Percentiles rank a stretch among this genome's conserved stretches.
Evolutionary conservation across 805 yeast species (phyloP).

Genomic region (Debaryomyces prosopidis): DNA sequence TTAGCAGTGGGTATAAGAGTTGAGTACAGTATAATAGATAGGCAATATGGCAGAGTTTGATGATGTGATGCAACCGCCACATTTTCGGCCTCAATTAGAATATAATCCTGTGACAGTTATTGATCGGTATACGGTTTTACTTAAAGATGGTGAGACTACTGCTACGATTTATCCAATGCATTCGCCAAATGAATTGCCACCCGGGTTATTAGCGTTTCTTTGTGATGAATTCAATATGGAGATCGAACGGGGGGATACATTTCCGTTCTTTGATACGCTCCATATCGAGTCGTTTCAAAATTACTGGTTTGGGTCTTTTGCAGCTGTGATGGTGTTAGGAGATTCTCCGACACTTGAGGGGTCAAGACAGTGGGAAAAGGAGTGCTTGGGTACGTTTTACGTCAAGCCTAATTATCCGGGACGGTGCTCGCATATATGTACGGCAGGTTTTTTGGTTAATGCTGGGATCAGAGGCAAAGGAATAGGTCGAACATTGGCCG

Average conservation of each 20-base stretch:
- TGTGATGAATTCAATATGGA: slow-evolving; percentile 95
- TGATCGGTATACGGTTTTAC: slow-evolving; percentile 70
- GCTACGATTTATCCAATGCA: slow-evolving; percentile 91
- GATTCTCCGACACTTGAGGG: slow-evolving; percentile 51
- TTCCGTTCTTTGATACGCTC: slow-evolving; percentile 80
- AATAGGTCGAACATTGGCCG: slow-evolving; percentile 81
- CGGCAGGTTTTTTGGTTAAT: slow-evolving; percentile 84
- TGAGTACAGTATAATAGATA: neutral
- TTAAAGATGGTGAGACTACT: slow-evolving; percentile 86
- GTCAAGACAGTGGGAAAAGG: slow-evolving; percentile 83
- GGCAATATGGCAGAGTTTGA: slow-evolving; percentile 51
- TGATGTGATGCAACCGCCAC: slow-evolving; percentile 49
- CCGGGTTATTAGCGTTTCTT: slow-evolving; percentile 73
- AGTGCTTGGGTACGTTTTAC: slow-evolving; percentile 85
- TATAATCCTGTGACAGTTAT: slow-evolving; percentile 38
- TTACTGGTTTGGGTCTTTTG: slow-evolving; percentile 87
- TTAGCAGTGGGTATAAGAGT: neutral
- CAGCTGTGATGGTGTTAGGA: slow-evolving; percentile 79
- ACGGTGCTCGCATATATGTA: slow-evolving; percentile 88
- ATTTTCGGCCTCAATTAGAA: slow-evolving; percentile 44
- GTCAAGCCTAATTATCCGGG: slow-evolving; percentile 92
- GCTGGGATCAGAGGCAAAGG: slow-evolving; percentile 93
- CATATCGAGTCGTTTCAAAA: slow-evolving; percentile 74
- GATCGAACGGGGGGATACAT: slow-evolving; percentile 83
- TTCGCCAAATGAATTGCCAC: slow-evolving; percentile 67